Conservation (phyloP, 495 filamentous ascomycete genomes). For the Xylaria grammica region DNA sequence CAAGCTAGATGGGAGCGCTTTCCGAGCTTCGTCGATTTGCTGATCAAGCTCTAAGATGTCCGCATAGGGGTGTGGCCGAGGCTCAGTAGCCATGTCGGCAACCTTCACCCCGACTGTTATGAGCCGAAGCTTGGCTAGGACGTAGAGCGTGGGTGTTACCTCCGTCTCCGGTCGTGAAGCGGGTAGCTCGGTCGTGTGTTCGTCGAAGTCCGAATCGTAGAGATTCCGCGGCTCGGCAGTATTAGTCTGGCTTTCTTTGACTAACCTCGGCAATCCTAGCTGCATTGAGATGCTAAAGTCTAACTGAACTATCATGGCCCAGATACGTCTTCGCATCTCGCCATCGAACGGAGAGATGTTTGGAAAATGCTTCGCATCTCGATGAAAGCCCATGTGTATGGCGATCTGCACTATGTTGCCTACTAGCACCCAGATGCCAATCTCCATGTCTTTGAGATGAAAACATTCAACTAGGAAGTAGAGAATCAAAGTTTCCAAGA, state of each 20-base stretch:
- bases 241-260: slow-evolving; percentile 41
- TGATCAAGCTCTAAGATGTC: slow-evolving; percentile 41
- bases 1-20: slow-evolving; percentile 39
- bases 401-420: slow-evolving; percentile 42
- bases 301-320: slow-evolving; percentile 42
- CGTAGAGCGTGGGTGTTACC: slow-evolving; percentile 44
- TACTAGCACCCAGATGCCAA: slow-evolving; percentile 34
- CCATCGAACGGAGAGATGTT: slow-evolving; percentile 48
- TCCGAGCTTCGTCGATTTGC: slow-evolving; percentile 38
- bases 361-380: slow-evolving; percentile 55
- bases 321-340: slow-evolving; percentile 49
- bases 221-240: slow-evolving; percentile 51
- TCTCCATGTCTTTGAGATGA: slow-evolving; percentile 25
- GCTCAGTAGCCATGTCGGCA: slow-evolving; percentile 42
- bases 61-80: slow-evolving; percentile 34
- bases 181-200: slow-evolving; percentile 40
- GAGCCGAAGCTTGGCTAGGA: slow-evolving; percentile 47
- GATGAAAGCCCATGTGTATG: slow-evolving; percentile 59
- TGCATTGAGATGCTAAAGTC: slow-evolving; percentile 42
- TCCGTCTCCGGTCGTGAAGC: slow-evolving; percentile 42
- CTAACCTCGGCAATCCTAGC: slow-evolving; percentile 46
- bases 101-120: slow-evolving; percentile 36
- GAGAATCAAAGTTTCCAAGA: slow-evolving; percentile 37
- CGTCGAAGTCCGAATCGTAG: slow-evolving; percentile 49
- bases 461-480: slow-evolving; percentile 33